These are phyloP conservation scores for Lathyrus aphaca DNA, from an alignment of 306 rosid genomes.

Conservation along the genomic window DNA sequence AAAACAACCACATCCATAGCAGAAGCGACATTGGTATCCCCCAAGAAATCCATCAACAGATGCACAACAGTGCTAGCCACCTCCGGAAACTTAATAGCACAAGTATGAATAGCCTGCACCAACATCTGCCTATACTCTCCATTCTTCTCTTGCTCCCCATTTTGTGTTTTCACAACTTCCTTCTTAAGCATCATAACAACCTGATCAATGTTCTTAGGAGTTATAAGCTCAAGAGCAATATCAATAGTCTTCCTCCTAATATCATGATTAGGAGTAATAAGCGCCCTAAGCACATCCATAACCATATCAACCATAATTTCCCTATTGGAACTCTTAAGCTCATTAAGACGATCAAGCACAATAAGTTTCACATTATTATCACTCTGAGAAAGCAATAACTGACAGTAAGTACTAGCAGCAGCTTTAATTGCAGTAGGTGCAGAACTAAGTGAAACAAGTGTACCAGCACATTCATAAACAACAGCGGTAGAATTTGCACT, in stretches of 20 bases:
- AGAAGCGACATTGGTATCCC: slow-evolving; percentile 85
- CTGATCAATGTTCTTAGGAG: slow-evolving; percentile 84
- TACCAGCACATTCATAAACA: slow-evolving; percentile 85
- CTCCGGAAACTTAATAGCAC: slow-evolving; percentile 97
- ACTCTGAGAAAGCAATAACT: slow-evolving; percentile 85
- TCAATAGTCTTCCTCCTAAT: slow-evolving; percentile 92
- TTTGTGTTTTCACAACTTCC: slow-evolving; percentile 91
- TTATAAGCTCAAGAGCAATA: slow-evolving; percentile 82
- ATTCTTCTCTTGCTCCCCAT: slow-evolving; percentile 94
- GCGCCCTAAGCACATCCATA: slow-evolving; percentile 94
- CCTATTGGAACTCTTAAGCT: slow-evolving; percentile 73
- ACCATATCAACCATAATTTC: slow-evolving; percentile 91
- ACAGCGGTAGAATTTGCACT: slow-evolving; percentile 83
- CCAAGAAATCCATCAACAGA: slow-evolving; percentile 96
- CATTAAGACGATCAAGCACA: slow-evolving; percentile 81
- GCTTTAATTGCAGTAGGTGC: slow-evolving; percentile 94
- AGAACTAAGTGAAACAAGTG: slow-evolving; percentile 84
- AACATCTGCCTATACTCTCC: slow-evolving; percentile 96
- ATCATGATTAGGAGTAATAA: slow-evolving; percentile 78
- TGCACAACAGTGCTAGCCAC: slow-evolving; percentile 97
- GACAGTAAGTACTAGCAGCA: slow-evolving; percentile 81
- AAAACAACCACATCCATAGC: slow-evolving; percentile 94
- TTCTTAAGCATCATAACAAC: slow-evolving; percentile 94
- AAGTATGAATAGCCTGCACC: slow-evolving; percentile 91
- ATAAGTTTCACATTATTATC: slow-evolving; percentile 95